Evolutionary conservation across 768 basidiomycete species (phyloP).

Genomic region (Pleurotus citrinopileatus): DNA sequence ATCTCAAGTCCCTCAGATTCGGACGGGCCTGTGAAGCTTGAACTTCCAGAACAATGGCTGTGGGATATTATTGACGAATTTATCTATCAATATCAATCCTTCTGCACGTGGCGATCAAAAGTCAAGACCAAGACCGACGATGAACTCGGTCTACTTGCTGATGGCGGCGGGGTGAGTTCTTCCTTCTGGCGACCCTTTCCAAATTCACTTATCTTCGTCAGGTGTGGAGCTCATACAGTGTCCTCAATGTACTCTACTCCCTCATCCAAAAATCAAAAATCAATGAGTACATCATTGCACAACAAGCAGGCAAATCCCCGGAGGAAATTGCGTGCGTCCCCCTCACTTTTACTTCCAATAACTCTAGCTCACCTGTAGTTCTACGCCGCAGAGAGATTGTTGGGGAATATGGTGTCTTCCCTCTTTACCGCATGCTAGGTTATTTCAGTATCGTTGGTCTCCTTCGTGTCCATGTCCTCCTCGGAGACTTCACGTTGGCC

Average conservation of each 20-base stretch:
- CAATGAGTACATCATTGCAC: slow-evolving; percentile 88
- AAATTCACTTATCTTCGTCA: slow-evolving; percentile 25
- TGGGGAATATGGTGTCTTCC: slow-evolving; percentile 88
- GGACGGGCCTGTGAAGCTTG: slow-evolving; percentile 88
- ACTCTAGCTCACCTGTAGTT: neutral
- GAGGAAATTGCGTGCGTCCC: slow-evolving; percentile 80
- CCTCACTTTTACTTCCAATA: neutral
- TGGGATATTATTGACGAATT: slow-evolving; percentile 98
- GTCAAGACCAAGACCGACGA: slow-evolving; percentile 86
- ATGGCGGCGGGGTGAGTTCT: slow-evolving; percentile 59
- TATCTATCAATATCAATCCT: slow-evolving; percentile 97
- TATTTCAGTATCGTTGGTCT: slow-evolving; percentile 97
- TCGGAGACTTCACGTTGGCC: slow-evolving; percentile 94
- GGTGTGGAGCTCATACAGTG: slow-evolving; percentile 98
- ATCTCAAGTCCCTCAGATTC: slow-evolving; percentile 57
- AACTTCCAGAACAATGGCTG: slow-evolving; percentile 96
- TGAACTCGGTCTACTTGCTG: slow-evolving; percentile 78
- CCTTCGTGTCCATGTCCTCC: slow-evolving; percentile 90
- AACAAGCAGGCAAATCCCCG: slow-evolving; percentile 71
- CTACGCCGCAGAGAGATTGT: slow-evolving; percentile 62
- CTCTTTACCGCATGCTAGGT: slow-evolving; percentile 91
- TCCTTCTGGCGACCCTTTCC: slow-evolving; percentile 3
- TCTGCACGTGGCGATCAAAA: slow-evolving; percentile 89
- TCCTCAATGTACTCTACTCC: slow-evolving; percentile 97
- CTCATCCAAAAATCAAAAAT: slow-evolving; percentile 96